Evolutionary conservation across 495 filamentous ascomycete genomes (phyloP).

Genomic region (Tetracladium setigerum): DNA sequence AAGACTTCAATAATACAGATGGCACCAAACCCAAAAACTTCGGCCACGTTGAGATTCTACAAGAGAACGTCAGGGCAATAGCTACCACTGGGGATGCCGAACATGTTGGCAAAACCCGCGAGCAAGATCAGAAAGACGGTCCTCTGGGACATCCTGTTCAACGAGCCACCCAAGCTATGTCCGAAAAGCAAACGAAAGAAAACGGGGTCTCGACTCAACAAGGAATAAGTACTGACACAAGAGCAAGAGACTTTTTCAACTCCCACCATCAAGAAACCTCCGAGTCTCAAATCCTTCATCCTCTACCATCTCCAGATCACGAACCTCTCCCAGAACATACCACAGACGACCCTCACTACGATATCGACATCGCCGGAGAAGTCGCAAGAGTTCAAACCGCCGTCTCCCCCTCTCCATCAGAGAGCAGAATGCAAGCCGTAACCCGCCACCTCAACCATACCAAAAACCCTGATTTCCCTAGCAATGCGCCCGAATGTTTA

Average conservation of each 20-base stretch:
- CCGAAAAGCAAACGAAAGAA: conserved; percentile 7
- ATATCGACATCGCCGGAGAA: conserved; percentile 48
- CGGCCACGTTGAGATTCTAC: conserved; percentile 1
- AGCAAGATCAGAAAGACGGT: conserved; percentile 1
- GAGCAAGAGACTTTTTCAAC: conserved; percentile 11
- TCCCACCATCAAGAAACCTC: conserved; percentile 17
- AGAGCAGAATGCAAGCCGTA: conserved; percentile 46
- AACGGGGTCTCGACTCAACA: neutral
- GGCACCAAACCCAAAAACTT: conserved; percentile 1
- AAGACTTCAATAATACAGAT: neutral
- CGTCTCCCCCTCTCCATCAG: conserved; percentile 37
- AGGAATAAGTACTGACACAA: conserved; percentile 4
- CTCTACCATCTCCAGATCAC: conserved; percentile 5
- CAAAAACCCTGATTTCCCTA: conserved; percentile 40
- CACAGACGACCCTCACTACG: conserved; percentile 53
- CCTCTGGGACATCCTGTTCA: neutral
- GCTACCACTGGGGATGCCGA: conserved; percentile 12
- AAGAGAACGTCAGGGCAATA: conserved; percentile 11
- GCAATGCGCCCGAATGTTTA: conserved; percentile 43
- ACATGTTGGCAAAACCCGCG: conserved; percentile 9
- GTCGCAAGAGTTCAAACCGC: conserved; percentile 49
- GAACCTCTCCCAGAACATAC: conserved; percentile 46
- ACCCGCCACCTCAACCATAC: conserved; percentile 59
- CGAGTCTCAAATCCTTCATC: conserved; percentile 21
- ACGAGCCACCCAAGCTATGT: neutral